phyloP scores from a whole-genome alignment of 139 green algal genomes.

The Chlamydomonas applanata region DNA sequence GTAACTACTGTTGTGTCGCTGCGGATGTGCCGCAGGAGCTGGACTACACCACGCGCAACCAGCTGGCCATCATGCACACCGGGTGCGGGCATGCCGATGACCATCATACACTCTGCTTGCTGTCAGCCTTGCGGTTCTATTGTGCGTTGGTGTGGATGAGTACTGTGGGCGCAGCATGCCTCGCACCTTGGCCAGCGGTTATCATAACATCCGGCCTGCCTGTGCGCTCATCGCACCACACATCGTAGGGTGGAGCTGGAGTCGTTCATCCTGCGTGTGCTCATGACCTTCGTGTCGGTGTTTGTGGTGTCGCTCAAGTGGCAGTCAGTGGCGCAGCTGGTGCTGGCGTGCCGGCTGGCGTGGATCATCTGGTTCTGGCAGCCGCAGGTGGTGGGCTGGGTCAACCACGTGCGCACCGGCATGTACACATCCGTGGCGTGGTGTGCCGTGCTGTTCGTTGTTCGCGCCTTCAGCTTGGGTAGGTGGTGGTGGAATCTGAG shows the following conservation, averaged over 20 bases:
- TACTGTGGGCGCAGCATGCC: too few species aligned
- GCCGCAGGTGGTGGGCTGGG: conserved; percentile 5
- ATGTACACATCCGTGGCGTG: background rate
- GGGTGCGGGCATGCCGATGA: too few species aligned
- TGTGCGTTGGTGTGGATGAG: too few species aligned
- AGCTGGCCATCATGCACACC: conserved; percentile 14
- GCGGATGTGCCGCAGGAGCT: too few species aligned
- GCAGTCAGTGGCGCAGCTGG: conserved; percentile 1
- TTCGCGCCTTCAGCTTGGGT: conserved; percentile 4
- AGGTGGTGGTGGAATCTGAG: background rate
- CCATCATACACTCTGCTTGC: too few species aligned
- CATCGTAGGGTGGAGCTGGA: conserved; percentile 13
- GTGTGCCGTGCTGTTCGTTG: background rate
- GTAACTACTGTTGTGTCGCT: too few species aligned
- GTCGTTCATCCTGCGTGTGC: background rate
- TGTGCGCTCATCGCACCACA: background rate
- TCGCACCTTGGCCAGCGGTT: too few species aligned
- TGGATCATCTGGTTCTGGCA: conserved; percentile 5
- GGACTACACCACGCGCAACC: background rate
- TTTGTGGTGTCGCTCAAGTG: conserved; percentile 1
- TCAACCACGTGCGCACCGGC: conserved; percentile 6
- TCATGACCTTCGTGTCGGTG: conserved; percentile 3
- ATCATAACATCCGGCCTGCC: too few species aligned
- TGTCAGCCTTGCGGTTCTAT: too few species aligned
- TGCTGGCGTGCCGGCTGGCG: background rate